phyloP scores from a whole-genome alignment of 23 red algal species.

The Chondrus crispus region DNA sequence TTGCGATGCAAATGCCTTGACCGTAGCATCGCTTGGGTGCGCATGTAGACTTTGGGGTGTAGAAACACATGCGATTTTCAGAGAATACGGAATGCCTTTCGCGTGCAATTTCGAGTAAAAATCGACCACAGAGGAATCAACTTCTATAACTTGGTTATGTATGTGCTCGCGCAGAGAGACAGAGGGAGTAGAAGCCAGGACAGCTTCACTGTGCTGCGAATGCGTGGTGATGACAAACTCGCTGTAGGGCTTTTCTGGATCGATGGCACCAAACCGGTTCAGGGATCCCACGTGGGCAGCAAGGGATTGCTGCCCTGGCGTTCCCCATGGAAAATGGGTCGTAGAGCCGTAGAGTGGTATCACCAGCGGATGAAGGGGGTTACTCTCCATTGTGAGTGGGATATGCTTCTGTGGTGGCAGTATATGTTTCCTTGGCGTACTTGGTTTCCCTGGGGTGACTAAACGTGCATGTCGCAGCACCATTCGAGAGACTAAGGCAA shows the following conservation, averaged over 20 bases:
- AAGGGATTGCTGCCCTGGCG: not conserved
- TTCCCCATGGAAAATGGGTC: conserved; percentile 34
- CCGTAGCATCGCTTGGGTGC: conserved; percentile 5
- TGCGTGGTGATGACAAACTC: conserved; percentile 44
- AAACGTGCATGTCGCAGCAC: too few relatives aligned
- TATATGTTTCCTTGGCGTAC: too few relatives aligned
- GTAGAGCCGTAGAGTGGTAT: conserved; percentile 16
- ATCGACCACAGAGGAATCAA: conserved; percentile 18
- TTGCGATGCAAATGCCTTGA: not conserved
- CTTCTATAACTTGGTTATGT: conserved; percentile 53
- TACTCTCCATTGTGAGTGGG: conserved; percentile 30
- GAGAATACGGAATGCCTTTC: conserved; percentile 30
- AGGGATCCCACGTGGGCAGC: conserved; percentile 17
- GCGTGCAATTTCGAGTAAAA: conserved; percentile 32
- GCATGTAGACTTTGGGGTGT: conserved; percentile 13
- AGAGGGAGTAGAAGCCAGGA: not conserved
- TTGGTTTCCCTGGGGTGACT: too few relatives aligned
- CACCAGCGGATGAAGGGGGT: conserved; percentile 26
- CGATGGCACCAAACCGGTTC: not conserved
- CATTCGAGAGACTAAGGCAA: too few relatives aligned
- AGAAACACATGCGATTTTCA: conserved; percentile 46
- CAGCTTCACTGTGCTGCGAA: not conserved
- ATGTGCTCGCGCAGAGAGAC: conserved; percentile 30
- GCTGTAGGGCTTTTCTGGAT: conserved; percentile 47
- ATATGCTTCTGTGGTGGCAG: too few relatives aligned